Percentiles rank a stretch among this genome's conserved stretches.
These are phyloP conservation scores for Colletotrichum tofieldiae DNA, from an alignment of 2,329 filamentous ascomycete genomes.

Conservation along the genomic window DNA sequence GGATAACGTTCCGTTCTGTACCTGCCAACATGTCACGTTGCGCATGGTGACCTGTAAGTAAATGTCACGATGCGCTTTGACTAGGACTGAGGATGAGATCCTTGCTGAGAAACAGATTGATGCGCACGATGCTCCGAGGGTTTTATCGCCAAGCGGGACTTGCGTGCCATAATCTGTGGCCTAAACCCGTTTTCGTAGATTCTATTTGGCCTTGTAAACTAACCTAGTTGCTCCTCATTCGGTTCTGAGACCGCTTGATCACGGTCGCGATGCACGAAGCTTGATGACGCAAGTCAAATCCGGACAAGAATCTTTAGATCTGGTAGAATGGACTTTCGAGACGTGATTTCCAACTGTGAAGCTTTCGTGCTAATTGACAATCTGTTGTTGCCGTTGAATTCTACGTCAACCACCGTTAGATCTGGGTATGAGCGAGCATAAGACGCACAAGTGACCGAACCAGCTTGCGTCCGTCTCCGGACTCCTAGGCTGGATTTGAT, in stretches of 20 bases:
- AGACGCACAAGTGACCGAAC: neutral
- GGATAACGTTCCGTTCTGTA: conserved; percentile 19
- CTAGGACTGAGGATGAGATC: neutral
- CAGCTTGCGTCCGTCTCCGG: neutral
- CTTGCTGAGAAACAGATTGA: neutral
- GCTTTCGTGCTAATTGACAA: no score
- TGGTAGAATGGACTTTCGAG: neutral
- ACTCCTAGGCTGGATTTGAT: neutral
- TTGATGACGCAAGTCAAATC: neutral
- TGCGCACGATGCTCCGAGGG: neutral
- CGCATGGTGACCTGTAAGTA: conserved; percentile 17
- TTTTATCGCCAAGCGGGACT: neutral
- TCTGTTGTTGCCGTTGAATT: neutral
- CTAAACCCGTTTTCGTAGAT: neutral
- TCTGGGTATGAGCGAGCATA: no score
- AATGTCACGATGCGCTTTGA: conserved; percentile 17
- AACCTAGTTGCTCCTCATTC: neutral
- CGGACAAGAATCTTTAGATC: neutral
- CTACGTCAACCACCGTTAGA: neutral
- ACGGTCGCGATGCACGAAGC: neutral
- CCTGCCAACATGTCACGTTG: conserved; percentile 20
- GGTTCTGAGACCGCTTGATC: neutral
- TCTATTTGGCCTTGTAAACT: neutral
- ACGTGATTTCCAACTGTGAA: neutral
- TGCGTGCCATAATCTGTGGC: no score